phyloP scores from a whole-genome alignment of 2,329 filamentous ascomycete genomes.

The Trichoderma arundinaceum region DNA sequence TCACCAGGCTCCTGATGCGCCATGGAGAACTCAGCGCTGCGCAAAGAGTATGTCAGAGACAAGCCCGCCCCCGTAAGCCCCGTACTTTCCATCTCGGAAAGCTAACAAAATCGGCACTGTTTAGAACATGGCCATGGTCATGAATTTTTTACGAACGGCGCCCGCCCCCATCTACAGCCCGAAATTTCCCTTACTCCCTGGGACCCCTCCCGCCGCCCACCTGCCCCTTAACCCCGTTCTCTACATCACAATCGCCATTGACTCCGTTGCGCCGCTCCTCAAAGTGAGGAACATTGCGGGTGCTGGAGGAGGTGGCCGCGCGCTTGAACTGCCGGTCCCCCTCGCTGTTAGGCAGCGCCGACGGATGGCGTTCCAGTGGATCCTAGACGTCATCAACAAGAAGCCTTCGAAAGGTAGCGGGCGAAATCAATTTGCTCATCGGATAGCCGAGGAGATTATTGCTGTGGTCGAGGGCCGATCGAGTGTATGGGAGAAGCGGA shows the following conservation, averaged over 20 bases:
- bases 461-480: constrained; percentile 87
- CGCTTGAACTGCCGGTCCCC: constrained; percentile 82
- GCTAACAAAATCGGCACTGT: constrained; percentile 30
- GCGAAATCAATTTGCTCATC: constrained; percentile 72
- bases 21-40: constrained; percentile 89
- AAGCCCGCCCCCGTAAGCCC: neutral
- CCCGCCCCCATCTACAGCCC: constrained; percentile 78
- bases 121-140: constrained; percentile 83
- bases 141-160: constrained; percentile 83
- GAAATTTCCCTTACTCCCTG: constrained; percentile 72
- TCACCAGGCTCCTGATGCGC: constrained; percentile 89
- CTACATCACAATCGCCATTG: constrained; percentile 88
- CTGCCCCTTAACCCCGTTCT: constrained; percentile 87
- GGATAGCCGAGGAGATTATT: constrained; percentile 85
- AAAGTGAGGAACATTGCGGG: constrained; percentile 77
- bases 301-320: constrained; percentile 82
- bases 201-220: constrained; percentile 74
- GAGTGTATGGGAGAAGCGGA: constrained; percentile 81
- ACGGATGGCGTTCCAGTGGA: constrained; percentile 83
- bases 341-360: constrained; percentile 76
- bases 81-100: neutral
- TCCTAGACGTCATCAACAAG: constrained; percentile 82
- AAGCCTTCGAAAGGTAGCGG: constrained; percentile 75
- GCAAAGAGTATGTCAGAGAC: constrained; percentile 70
- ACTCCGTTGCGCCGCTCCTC: constrained; percentile 89